Conservation (phyloP, 2,329 filamentous ascomycete species). For the Xylariales sp. region DNA sequence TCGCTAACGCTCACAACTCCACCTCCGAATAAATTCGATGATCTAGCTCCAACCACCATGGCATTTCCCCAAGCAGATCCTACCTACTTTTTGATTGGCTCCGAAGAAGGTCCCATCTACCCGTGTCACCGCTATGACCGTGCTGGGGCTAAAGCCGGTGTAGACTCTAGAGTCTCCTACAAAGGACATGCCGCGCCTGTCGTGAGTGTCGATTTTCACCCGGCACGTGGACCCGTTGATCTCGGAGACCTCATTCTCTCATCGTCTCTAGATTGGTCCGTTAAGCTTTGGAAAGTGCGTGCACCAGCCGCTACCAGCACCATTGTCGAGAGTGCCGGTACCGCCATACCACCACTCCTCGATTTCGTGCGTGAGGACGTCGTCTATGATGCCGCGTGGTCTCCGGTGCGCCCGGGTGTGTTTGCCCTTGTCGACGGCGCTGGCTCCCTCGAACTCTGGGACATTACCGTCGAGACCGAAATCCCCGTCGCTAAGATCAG, state of each 20-base stretch:
- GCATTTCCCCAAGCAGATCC: slow-evolving; percentile 95
- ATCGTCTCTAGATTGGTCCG: slow-evolving; percentile 95
- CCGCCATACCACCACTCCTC: slow-evolving; percentile 77
- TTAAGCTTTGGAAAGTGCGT: slow-evolving; percentile 95
- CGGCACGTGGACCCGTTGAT: slow-evolving; percentile 89
- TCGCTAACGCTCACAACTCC: slow-evolving; percentile 88
- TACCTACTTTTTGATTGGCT: slow-evolving; percentile 96
- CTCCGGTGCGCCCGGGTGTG: slow-evolving; percentile 90
- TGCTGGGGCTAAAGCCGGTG: slow-evolving; percentile 94
- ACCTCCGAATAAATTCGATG: slow-evolving; percentile 88
- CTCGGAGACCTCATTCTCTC: slow-evolving; percentile 92
- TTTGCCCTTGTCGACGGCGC: slow-evolving; percentile 95
- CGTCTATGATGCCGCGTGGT: slow-evolving; percentile 97
- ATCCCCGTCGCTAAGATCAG: slow-evolving; percentile 86
- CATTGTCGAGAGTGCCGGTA: slow-evolving; percentile 59
- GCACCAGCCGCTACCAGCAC: slow-evolving; percentile 79
- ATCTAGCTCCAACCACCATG: slow-evolving; percentile 93
- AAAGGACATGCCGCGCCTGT: slow-evolving; percentile 91
- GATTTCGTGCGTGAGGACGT: slow-evolving; percentile 95
- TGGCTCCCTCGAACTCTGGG: slow-evolving; percentile 93
- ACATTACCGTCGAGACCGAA: slow-evolving; percentile 91
- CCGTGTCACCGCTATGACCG: slow-evolving; percentile 97
- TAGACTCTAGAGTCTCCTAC: slow-evolving; percentile 90
- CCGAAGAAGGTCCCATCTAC: slow-evolving; percentile 95
- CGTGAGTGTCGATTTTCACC: slow-evolving; percentile 96